These are phyloP conservation scores for Teunomyces panamensis DNA, from an alignment of 805 yeast species.

Conservation along the genomic window DNA sequence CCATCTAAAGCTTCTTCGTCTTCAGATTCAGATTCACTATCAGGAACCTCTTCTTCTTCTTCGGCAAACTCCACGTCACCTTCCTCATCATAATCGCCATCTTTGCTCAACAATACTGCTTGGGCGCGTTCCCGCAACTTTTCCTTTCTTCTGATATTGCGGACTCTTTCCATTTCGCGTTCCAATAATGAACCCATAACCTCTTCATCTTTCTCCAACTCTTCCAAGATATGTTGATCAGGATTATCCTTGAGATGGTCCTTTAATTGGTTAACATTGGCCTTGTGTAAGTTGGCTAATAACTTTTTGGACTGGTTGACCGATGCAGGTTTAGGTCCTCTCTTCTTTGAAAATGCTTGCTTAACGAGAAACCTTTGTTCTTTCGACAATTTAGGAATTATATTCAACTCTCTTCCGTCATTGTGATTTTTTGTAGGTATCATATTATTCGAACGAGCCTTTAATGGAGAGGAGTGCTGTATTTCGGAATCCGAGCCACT, in stretches of 20 bases:
- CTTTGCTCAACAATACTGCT: conserved; percentile 24
- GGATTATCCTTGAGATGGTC: conserved; percentile 20
- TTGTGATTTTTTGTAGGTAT: background rate
- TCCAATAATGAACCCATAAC: conserved; percentile 45
- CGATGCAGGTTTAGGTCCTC: conserved; percentile 10
- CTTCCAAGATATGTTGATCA: conserved; percentile 28
- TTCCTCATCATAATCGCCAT: conserved; percentile 6
- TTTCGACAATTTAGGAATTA: conserved; percentile 30
- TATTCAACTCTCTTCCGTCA: conserved; percentile 10
- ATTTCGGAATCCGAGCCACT: conserved; percentile 25
- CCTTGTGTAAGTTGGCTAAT: conserved; percentile 36
- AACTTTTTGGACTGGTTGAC: conserved; percentile 21
- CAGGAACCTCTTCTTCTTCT: background rate
- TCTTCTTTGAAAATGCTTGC: conserved; percentile 29
- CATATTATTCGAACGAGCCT: conserved; percentile 7
- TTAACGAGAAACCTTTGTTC: conserved; percentile 30
- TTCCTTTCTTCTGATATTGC: conserved; percentile 43
- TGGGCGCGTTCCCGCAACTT: conserved; percentile 37
- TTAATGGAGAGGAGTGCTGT: conserved; percentile 9
- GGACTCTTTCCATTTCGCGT: conserved; percentile 49
- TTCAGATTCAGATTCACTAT: conserved; percentile 13
- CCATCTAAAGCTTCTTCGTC: conserved; percentile 18
- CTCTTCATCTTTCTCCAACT: conserved; percentile 42
- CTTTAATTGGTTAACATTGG: conserved; percentile 44
- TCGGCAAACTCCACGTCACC: background rate